Conservation (phyloP, 208 protist genomes). For the Trypanosoma rangeli region DNA sequence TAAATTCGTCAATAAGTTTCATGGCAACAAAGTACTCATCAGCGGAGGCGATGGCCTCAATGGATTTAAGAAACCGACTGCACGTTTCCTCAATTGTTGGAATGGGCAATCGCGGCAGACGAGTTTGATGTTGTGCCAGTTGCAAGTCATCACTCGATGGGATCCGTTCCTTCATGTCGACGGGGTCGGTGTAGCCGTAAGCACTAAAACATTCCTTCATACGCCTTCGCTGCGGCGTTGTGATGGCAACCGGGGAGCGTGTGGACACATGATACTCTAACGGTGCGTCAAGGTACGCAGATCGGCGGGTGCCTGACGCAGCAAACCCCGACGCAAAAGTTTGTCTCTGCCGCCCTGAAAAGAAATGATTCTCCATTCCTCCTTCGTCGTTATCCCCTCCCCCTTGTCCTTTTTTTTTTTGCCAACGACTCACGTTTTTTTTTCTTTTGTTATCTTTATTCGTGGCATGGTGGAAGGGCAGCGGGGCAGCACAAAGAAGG, state of each 20-base stretch:
- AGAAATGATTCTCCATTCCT: neutral
- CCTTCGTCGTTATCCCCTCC: neutral
- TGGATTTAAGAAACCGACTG: slow-evolving; percentile 31
- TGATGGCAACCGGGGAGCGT: slow-evolving; percentile 4
- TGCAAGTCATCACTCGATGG: neutral
- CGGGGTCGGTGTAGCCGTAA: slow-evolving; percentile 16
- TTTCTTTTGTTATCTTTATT: too few relatives aligned
- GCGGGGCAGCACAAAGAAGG: neutral
- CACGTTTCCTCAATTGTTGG: slow-evolving; percentile 30
- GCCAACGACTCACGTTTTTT: too few relatives aligned
- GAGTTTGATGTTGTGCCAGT: slow-evolving; percentile 21
- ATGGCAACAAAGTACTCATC: slow-evolving; percentile 29
- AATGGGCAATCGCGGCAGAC: slow-evolving; percentile 30
- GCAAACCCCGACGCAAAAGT: neutral
- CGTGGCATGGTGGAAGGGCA: neutral
- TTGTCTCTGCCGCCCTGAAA: neutral
- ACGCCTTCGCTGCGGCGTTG: neutral
- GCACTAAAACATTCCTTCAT: slow-evolving; percentile 15
- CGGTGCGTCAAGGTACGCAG: slow-evolving; percentile 12
- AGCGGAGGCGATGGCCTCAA: slow-evolving; percentile 25
- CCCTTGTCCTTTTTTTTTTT: neutral
- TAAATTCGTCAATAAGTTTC: slow-evolving; percentile 28
- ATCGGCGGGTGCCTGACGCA: neutral
- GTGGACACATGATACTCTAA: slow-evolving; percentile 13
- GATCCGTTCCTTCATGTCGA: neutral